These are phyloP conservation scores for Cercospora brassicicola DNA, from an alignment of 2,329 filamentous ascomycete genomes.

Conservation along the genomic window DNA sequence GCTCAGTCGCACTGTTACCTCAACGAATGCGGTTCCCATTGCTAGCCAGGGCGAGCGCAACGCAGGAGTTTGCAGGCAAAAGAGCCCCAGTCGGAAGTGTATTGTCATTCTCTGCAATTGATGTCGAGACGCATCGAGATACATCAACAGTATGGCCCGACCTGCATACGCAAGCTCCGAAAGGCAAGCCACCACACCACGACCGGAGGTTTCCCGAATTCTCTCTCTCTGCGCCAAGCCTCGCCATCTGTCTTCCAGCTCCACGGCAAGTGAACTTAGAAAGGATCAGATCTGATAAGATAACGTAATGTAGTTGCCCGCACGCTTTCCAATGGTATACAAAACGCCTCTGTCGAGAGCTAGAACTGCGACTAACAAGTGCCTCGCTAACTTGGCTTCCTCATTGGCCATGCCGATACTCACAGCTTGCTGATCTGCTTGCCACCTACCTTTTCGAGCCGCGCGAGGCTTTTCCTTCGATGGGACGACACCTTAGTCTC, in stretches of 20 bases:
- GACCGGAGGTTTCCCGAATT: neutral
- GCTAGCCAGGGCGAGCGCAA: no score
- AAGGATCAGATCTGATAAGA: constrained; percentile 2
- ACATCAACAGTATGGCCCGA: no score
- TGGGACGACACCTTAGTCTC: neutral
- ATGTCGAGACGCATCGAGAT: no score
- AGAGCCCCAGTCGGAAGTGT: neutral
- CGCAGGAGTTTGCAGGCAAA: neutral
- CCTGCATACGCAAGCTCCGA: neutral
- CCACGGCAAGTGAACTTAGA: neutral
- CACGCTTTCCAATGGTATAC: neutral
- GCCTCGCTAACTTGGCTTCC: neutral
- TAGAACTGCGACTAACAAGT: neutral
- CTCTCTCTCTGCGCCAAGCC: neutral
- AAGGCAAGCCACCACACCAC: neutral
- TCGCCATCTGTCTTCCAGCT: neutral
- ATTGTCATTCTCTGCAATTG: neutral
- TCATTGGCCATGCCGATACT: neutral
- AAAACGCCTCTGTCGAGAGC: neutral
- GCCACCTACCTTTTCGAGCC: neutral
- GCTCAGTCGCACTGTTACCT: neutral
- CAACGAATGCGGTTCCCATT: neutral
- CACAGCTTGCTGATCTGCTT: neutral
- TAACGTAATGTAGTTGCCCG: neutral
- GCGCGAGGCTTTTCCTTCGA: neutral